Evolutionary conservation across 345 rosid species (phyloP), one percentile per base, ranked within the genome.

Genomic region (Eucalyptus sp.): DNA sequence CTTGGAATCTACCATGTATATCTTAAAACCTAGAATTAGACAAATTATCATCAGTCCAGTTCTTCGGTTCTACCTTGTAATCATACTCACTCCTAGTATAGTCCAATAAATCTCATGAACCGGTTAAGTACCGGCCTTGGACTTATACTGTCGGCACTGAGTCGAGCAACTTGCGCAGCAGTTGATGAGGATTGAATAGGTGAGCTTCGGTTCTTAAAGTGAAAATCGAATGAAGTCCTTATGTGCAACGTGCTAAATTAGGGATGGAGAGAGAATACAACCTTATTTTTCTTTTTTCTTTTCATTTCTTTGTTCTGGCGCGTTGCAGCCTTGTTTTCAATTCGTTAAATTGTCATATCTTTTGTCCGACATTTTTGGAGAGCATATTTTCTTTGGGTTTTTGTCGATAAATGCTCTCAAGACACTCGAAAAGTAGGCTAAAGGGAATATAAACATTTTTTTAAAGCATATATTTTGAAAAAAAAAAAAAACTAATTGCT

Each of bases 1-100:
- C 0, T 52, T 52, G 0, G 0, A 52, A 52, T 4, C 2, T 52
- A 52, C 3, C 22, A 0, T 52, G 0, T 18, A 17, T 7, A 52
- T 52, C 0, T 52, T 50, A 7, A 52, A 52, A 52, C 4, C 2
- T 52, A 52, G 4, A 52, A 52, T 0, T 0, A 0, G 2, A 52
- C 2, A 52, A 52, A 52, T 18, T 52, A 2, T 52, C 1, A 18
- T 18, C 1, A 4, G 24, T 7, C 56, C 0, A 52, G 24, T 52
- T 52, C 4, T 52, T 52, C 0, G 1, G 0, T 18, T 3, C 8
- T 52, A 7, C 4, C 4, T 1, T 52, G 0, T 52, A 18, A 1
- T 0, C 1, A 18, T 52, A 17, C 24, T 18, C 24, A 18, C 56
- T 52, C 1, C 1, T 68, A 7, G 22, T 29, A 29, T 1, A 14